phyloP scores from a whole-genome alignment of 2,329 filamentous ascomycete species.

The Coniochaeta sp. region DNA sequence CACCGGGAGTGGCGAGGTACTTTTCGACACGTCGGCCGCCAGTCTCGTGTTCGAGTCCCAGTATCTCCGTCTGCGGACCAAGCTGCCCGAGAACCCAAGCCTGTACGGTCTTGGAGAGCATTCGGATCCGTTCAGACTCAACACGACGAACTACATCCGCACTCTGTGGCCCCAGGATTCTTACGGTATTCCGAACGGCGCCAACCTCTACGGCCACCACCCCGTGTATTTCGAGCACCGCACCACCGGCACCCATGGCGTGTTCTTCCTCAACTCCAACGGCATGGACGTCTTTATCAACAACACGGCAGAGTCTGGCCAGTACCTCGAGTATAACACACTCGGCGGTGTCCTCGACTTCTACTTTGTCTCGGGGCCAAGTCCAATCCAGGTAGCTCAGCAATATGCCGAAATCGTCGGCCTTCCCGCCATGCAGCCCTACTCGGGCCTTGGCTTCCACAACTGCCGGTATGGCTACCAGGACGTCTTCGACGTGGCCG shows the following conservation, averaged over 20 bases:
- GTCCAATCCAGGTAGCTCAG: constrained; percentile 47
- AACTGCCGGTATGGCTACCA: constrained; percentile 59
- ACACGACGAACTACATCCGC: constrained; percentile 61
- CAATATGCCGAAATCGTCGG: constrained; percentile 54
- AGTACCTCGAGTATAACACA: constrained; percentile 75
- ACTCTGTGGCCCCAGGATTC: constrained; percentile 66
- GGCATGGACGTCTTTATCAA: constrained; percentile 74
- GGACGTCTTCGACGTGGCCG: constrained; percentile 59
- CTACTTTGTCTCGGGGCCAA: constrained; percentile 56
- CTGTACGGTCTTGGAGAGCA: constrained; percentile 78
- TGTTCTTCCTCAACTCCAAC: constrained; percentile 66
- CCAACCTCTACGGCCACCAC: constrained; percentile 67
- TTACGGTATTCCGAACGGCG: constrained; percentile 50
- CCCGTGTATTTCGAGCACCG: constrained; percentile 72
- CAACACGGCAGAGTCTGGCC: constrained; percentile 46
- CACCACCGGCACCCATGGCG: constrained; percentile 49
- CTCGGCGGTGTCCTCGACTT: constrained; percentile 72
- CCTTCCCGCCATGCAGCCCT: constrained; percentile 54
- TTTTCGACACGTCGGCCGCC: constrained; percentile 65
- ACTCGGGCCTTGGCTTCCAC: constrained; percentile 58
- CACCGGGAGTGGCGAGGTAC: constrained; percentile 35
- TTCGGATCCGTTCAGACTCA: constrained; percentile 61
- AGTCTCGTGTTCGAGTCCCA: constrained; percentile 70
- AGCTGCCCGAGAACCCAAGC: constrained; percentile 59
- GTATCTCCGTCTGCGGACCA: constrained; percentile 67